Percentiles rank a stretch among this genome's conserved stretches.
Evolutionary conservation across 768 basidiomycete species (phyloP).

Genomic region (Lyophyllum atratum): DNA sequence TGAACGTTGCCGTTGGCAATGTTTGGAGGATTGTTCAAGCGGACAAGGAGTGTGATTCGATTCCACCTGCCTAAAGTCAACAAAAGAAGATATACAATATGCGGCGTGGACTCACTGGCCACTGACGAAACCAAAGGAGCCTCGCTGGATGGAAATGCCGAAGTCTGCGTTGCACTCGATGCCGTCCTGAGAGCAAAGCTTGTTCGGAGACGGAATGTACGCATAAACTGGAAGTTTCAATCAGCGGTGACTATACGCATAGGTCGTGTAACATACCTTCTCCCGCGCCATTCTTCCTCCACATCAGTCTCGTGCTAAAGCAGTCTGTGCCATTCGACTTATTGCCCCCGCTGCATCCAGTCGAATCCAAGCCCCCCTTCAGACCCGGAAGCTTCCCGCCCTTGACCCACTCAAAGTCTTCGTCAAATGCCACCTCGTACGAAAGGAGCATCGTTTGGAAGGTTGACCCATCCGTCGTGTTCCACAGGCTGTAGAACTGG

Average conservation of each 20-base stretch:
- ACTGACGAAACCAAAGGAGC: constrained; percentile 59
- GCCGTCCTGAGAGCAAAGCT: constrained; percentile 53
- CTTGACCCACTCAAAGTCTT: constrained; percentile 68
- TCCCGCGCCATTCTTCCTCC: constrained; percentile 62
- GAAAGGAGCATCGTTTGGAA: constrained; percentile 71
- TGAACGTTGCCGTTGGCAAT: constrained; percentile 75
- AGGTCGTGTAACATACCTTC: constrained; percentile 79
- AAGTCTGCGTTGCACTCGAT: constrained; percentile 75
- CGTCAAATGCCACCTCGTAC: constrained; percentile 76
- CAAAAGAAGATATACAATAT: constrained; percentile 4
- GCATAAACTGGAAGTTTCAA: constrained; percentile 74
- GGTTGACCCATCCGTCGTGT: constrained; percentile 52
- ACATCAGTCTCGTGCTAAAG: constrained; percentile 78
- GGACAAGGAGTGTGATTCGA: constrained; percentile 71
- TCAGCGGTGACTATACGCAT: too few species aligned
- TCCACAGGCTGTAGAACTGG: constrained; percentile 72
- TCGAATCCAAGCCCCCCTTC: constrained; percentile 62
- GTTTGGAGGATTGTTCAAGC: constrained; percentile 68
- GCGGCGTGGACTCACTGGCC: constrained; percentile 54
- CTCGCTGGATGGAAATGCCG: constrained; percentile 74
- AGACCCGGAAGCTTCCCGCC: constrained; percentile 79
- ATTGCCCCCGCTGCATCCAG: constrained; percentile 72
- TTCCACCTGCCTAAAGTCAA: constrained; percentile 54
- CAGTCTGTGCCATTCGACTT: constrained; percentile 65
- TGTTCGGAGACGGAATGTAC: constrained; percentile 69